Percentiles rank a stretch among this genome's conserved stretches.
Conservation (phyloP, 179 eudicot genomes). For the Spinacia oleracea region DNA sequence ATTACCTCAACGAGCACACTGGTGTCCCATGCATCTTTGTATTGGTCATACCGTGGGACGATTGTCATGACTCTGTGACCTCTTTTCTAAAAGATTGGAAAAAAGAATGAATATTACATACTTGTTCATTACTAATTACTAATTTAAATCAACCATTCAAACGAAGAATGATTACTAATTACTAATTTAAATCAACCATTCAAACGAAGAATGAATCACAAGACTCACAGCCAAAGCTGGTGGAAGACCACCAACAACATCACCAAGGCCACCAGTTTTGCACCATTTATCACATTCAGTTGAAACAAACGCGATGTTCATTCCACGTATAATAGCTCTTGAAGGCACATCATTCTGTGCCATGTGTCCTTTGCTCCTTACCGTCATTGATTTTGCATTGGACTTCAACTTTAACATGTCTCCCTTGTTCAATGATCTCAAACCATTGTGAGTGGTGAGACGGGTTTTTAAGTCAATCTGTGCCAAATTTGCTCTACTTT, state of each 20-base stretch:
- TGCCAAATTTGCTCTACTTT: conserved; percentile 5
- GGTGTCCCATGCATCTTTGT: conserved; percentile 96
- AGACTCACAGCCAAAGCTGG: conserved; percentile 74
- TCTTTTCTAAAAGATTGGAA: conserved; percentile 36
- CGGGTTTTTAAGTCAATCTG: conserved; percentile 10
- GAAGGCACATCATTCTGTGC: conserved; percentile 6
- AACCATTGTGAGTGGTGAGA: conserved; percentile 13
- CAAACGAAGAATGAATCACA: background rate
- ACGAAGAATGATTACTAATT: background rate
- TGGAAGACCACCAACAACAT: conserved; percentile 82
- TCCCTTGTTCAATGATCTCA: conserved; percentile 17
- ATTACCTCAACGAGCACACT: conserved; percentile 55
- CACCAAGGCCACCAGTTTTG: conserved; percentile 94
- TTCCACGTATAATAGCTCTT: conserved; percentile 34
- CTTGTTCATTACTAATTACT: background rate
- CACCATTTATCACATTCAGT: conserved; percentile 82
- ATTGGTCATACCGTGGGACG: conserved; percentile 85
- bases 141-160: background rate
- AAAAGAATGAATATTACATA: background rate
- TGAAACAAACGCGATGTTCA: conserved; percentile 57
- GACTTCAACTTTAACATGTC: conserved; percentile 13
- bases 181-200: background rate
- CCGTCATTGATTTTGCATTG: background rate
- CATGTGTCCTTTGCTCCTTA: conserved; percentile 7
- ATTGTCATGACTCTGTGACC: conserved; percentile 89